Conservation (phyloP, 371 early-diverging fungal genomes). For the Syncephalastrum contaminatum region DNA sequence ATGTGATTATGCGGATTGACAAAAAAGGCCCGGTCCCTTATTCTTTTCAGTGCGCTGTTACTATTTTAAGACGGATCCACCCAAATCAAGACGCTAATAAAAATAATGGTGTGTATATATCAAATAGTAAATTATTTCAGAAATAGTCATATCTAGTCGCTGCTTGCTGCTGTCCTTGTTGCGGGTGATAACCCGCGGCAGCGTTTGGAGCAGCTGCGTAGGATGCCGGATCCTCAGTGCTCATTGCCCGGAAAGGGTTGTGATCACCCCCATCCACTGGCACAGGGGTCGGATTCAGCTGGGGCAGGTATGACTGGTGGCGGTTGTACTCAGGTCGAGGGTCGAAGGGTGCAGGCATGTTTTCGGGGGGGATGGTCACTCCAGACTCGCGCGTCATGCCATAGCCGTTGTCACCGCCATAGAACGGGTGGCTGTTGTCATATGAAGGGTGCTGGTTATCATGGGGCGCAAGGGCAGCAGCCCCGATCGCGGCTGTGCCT, state of each 20-base stretch:
- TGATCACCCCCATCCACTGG: background rate
- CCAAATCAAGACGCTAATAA: no score
- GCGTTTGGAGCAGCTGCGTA: slow-evolving; percentile 9
- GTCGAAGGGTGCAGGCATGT: background rate
- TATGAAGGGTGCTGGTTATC: no score
- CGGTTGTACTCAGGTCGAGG: background rate
- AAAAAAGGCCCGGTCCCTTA: no score
- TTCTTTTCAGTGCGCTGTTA: no score
- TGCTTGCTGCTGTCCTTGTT: slow-evolving; percentile 8
- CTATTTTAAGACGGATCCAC: no score
- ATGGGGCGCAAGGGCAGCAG: no score
- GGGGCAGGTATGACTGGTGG: slow-evolving; percentile 3
- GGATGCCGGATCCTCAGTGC: slow-evolving; percentile 10
- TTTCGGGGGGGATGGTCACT: slow-evolving; percentile 1
- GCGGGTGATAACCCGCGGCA: no score
- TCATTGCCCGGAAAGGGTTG: slow-evolving; percentile 6
- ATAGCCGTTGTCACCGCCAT: no score
- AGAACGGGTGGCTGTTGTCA: no score
- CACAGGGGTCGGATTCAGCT: slow-evolving; percentile 10
- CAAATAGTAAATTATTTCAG: slow-evolving; percentile 5
- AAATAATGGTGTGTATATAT: no score
- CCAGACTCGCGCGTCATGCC: slow-evolving; percentile 7
- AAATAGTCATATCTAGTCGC: slow-evolving; percentile 10
- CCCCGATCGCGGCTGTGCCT: no score
- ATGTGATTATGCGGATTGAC: no score